Evolutionary conservation across 371 early-diverging fungal genomes (phyloP).

Genomic region (Syncephalis plumigaleata): DNA sequence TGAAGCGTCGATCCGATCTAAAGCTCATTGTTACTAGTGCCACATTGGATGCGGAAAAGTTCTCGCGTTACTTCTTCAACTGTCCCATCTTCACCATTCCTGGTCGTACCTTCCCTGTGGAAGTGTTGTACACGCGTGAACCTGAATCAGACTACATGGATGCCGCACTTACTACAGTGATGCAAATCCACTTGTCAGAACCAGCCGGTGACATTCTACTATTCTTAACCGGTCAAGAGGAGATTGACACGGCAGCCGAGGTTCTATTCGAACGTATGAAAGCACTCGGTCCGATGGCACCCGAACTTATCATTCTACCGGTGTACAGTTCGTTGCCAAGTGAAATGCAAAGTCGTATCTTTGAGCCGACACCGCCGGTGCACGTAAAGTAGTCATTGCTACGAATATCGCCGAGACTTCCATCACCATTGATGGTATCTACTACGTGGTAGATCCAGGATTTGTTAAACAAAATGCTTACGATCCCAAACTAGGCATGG

Average conservation of each 20-base stretch:
- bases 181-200: constrained; percentile 93
- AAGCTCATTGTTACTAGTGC: constrained; percentile 95
- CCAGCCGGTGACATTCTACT: constrained; percentile 94
- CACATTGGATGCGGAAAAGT: constrained; percentile 91
- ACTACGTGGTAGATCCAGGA: constrained; percentile 96
- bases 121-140: constrained; percentile 85
- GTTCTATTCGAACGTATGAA: constrained; percentile 89
- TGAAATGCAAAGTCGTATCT: constrained; percentile 86
- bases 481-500: constrained; percentile 89
- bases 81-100: constrained; percentile 95
- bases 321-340: constrained; percentile 89
- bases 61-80: constrained; percentile 24
- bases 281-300: constrained; percentile 84
- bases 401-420: constrained; percentile 99
- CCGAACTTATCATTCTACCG: constrained; percentile 84
- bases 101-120: constrained; percentile 91
- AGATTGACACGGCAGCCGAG: constrained; percentile 88
- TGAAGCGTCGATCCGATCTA: constrained; percentile 68
- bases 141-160: constrained; percentile 92
- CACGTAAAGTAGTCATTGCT: constrained; percentile 91
- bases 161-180: constrained; percentile 79
- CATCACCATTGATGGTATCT: constrained; percentile 98
- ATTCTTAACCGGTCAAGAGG: constrained; percentile 97
- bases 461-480: constrained; percentile 96
- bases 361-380: constrained; percentile 88